phyloP scores from a whole-genome alignment of 805 yeast species.

The Sugiyamaella boreocaroliniensis region DNA sequence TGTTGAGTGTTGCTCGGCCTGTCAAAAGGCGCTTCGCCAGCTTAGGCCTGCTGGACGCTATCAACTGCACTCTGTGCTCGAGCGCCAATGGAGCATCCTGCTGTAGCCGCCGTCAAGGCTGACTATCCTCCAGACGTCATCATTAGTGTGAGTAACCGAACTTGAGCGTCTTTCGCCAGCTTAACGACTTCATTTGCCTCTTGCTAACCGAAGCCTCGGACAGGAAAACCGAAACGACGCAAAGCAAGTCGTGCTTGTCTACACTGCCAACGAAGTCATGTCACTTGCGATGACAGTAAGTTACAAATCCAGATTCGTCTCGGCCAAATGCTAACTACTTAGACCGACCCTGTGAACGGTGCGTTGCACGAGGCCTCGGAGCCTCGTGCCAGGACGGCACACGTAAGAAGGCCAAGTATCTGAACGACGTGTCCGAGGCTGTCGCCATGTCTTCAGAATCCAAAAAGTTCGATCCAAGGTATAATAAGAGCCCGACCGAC shows the following conservation, averaged over 20 bases:
- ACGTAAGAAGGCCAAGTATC: slow-evolving; percentile 75
- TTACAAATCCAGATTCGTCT: no score
- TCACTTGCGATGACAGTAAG: slow-evolving; percentile 70
- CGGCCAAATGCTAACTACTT: slow-evolving; percentile 5
- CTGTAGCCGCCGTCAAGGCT: slow-evolving; percentile 3
- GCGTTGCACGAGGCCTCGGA: slow-evolving; percentile 61
- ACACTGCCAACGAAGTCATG: slow-evolving; percentile 85
- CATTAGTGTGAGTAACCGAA: slow-evolving; percentile 20
- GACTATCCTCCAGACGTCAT: slow-evolving; percentile 15
- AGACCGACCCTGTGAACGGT: slow-evolving; percentile 74
- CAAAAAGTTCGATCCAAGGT: slow-evolving; percentile 10
- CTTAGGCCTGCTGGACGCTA: not conserved
- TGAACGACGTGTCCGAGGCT: slow-evolving; percentile 50
- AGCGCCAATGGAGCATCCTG: not conserved
- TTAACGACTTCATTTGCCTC: not conserved
- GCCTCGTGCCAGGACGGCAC: slow-evolving; percentile 83
- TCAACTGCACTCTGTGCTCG: not conserved
- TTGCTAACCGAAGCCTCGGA: slow-evolving; percentile 23
- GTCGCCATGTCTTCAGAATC: slow-evolving; percentile 12
- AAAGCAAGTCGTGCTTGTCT: slow-evolving; percentile 85
- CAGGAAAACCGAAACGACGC: slow-evolving; percentile 40
- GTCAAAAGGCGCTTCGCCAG: no score
- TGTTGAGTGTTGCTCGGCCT: no score
- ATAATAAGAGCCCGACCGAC: not conserved
- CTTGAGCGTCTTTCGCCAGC: not conserved